Evolutionary conservation across 495 filamentous ascomycete species (phyloP).

Genomic region (Xanthoparmelia taractica): DNA sequence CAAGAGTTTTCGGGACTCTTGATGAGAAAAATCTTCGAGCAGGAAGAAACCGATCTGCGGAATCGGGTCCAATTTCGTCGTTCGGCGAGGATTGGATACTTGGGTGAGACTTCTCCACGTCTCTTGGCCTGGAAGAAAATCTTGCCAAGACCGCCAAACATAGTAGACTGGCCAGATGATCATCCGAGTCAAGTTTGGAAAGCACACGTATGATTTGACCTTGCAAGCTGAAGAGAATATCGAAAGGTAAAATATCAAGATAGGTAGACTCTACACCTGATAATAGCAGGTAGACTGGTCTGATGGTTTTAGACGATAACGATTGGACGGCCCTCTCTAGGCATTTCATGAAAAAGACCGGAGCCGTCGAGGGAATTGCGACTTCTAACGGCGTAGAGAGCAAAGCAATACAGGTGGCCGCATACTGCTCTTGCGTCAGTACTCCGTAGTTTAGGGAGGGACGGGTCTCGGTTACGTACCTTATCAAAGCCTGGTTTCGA

Average conservation of each 20-base stretch:
- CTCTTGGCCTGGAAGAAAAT: conserved; percentile 29
- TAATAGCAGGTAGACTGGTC: conserved; percentile 39
- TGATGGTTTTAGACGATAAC: conserved; percentile 37
- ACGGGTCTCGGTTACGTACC: conserved; percentile 24
- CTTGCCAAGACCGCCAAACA: conserved; percentile 45
- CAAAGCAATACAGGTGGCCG: conserved; percentile 34
- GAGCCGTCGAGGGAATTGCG: conserved; percentile 36
- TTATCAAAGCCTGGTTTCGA: conserved; percentile 27
- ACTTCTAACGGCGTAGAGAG: conserved; percentile 37
- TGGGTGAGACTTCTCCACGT: not conserved
- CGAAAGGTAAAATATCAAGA: conserved; percentile 33
- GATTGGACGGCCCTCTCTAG: conserved; percentile 31
- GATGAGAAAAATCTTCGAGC: conserved; percentile 44
- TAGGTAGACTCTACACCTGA: conserved; percentile 30
- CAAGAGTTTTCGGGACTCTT: conserved; percentile 47
- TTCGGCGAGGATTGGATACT: not conserved
- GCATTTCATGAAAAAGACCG: conserved; percentile 36
- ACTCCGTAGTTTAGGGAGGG: not conserved
- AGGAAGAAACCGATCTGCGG: conserved; percentile 32
- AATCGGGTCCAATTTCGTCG: not conserved
- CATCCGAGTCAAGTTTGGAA: conserved; percentile 38
- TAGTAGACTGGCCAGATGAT: conserved; percentile 42
- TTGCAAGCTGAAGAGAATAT: conserved; percentile 40
- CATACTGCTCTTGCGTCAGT: conserved; percentile 29
- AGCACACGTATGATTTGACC: conserved; percentile 40